A percentile compares a stretch with the other conserved stretches of the same genome.
phyloP scores from a whole-genome alignment of 805 yeast genomes.

The Kodamaea restingae region DNA sequence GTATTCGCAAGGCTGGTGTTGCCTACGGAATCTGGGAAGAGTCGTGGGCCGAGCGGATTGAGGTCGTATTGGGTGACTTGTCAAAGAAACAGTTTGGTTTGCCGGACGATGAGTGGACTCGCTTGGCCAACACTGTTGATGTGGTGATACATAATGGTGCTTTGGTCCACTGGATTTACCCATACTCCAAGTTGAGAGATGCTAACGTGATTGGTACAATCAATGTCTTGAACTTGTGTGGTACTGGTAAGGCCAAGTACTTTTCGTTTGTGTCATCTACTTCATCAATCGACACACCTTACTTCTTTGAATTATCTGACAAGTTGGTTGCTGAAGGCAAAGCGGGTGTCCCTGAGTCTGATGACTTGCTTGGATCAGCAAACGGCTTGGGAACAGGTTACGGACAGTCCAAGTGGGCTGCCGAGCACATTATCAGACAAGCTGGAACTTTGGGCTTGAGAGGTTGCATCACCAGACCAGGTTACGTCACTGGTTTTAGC shows the following conservation, averaged over 20 bases:
- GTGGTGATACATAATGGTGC: slow-evolving; percentile 96
- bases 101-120: slow-evolving; percentile 50
- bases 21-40: slow-evolving; percentile 83
- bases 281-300: slow-evolving; percentile 81
- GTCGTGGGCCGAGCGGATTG: slow-evolving; percentile 51
- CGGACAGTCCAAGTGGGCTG: slow-evolving; percentile 98
- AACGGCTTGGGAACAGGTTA: slow-evolving; percentile 85
- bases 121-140: slow-evolving; percentile 61
- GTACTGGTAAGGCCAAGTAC: slow-evolving; percentile 75
- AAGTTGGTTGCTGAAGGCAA: slow-evolving; percentile 58
- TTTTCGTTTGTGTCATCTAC: slow-evolving; percentile 95
- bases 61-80: slow-evolving; percentile 80
- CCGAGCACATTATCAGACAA: slow-evolving; percentile 79
- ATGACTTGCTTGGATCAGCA: slow-evolving; percentile 77
- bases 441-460: slow-evolving; percentile 87
- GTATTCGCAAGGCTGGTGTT: slow-evolving; percentile 69
- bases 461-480: slow-evolving; percentile 92
- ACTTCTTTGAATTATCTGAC: slow-evolving; percentile 77
- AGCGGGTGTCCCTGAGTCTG: slow-evolving; percentile 75
- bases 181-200: slow-evolving; percentile 83
- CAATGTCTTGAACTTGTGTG: slow-evolving; percentile 74
- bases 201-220: slow-evolving; percentile 89
- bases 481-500: slow-evolving; percentile 88
- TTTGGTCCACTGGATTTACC: slow-evolving; percentile 97
- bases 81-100: slow-evolving; percentile 72